phyloP scores from a whole-genome alignment of 2,329 filamentous ascomycete species.

The Aspergillus sp. region DNA sequence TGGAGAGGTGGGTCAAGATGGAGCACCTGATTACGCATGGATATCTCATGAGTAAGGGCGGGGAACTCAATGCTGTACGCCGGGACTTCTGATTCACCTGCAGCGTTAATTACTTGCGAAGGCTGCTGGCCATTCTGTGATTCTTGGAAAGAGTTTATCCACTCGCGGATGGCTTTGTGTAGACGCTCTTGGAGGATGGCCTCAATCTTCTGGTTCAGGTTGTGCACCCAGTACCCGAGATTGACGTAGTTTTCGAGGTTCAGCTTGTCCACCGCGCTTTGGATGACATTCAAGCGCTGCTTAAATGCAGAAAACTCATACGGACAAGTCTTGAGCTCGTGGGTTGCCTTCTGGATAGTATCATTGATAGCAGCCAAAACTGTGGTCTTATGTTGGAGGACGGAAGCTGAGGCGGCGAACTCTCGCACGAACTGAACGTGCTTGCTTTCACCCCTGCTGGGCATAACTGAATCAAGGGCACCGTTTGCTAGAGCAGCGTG shows the following conservation, averaged over 20 bases:
- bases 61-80: conserved; percentile 43
- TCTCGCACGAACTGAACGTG: conserved; percentile 96
- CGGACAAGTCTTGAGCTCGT: conserved; percentile 78
- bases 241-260: conserved; percentile 97
- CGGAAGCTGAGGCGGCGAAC: conserved; percentile 81
- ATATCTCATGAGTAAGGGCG: conserved; percentile 79
- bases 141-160: conserved; percentile 82
- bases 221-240: conserved; percentile 81
- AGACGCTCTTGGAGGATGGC: conserved; percentile 75
- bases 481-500: conserved; percentile 61
- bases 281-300: conserved; percentile 77
- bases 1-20: conserved; percentile 93
- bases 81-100: conserved; percentile 29
- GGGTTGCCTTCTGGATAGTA: conserved; percentile 76
- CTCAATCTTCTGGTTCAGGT: conserved; percentile 84
- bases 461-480: conserved; percentile 57
- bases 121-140: conserved; percentile 31
- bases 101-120: conserved; percentile 23
- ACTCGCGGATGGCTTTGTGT: conserved; percentile 77
- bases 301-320: conserved; percentile 82
- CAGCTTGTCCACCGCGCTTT: conserved; percentile 90
- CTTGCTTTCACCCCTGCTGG: conserved; percentile 73
- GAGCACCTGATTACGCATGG: conserved; percentile 97
- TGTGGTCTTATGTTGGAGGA: conserved; percentile 83
- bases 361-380: conserved; percentile 76